Percentiles rank a stretch among this genome's conserved stretches.
These are phyloP conservation scores for Ilex paraguariensis DNA, from an alignment of 305 asterid genomes.

Conservation along the genomic window DNA sequence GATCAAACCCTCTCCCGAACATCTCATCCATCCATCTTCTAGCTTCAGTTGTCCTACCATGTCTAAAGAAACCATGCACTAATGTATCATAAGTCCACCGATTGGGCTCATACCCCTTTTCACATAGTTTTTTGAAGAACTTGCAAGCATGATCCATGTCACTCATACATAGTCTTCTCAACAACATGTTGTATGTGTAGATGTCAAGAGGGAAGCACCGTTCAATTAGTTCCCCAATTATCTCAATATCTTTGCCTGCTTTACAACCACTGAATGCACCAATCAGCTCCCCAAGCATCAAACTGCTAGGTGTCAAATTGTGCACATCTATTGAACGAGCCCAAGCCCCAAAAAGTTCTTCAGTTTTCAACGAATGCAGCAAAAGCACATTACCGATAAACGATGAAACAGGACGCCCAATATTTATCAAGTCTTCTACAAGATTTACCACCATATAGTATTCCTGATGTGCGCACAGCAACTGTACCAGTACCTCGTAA, in stretches of 20 bases:
- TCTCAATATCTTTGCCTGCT: slow-evolving; percentile 29
- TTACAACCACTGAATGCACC: slow-evolving; percentile 51
- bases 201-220: slow-evolving; percentile 51
- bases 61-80: slow-evolving; percentile 43
- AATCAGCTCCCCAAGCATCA: slow-evolving; percentile 55
- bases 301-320: slow-evolving; percentile 32
- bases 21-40: slow-evolving; percentile 49
- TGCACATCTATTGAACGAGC: slow-evolving; percentile 21
- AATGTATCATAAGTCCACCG: slow-evolving; percentile 57
- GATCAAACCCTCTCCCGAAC: slow-evolving; percentile 42
- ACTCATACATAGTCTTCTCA: slow-evolving; percentile 44
- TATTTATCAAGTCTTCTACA: slow-evolving; percentile 49
- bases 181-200: slow-evolving; percentile 70
- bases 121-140: slow-evolving; percentile 31
- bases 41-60: slow-evolving; percentile 58
- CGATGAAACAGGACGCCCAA: slow-evolving; percentile 62
- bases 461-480: slow-evolving; percentile 33
- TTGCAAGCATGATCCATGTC: slow-evolving; percentile 38
- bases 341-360: slow-evolving; percentile 42
- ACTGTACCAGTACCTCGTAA: slow-evolving; percentile 72
- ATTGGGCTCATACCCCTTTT: slow-evolving; percentile 64
- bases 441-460: slow-evolving; percentile 43
- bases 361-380: slow-evolving; percentile 49
- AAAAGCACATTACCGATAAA: slow-evolving; percentile 76
- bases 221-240: slow-evolving; percentile 42